These are phyloP conservation scores for Exophiala spinifera DNA, from an alignment of 2,329 filamentous ascomycete genomes.

Conservation along the genomic window DNA sequence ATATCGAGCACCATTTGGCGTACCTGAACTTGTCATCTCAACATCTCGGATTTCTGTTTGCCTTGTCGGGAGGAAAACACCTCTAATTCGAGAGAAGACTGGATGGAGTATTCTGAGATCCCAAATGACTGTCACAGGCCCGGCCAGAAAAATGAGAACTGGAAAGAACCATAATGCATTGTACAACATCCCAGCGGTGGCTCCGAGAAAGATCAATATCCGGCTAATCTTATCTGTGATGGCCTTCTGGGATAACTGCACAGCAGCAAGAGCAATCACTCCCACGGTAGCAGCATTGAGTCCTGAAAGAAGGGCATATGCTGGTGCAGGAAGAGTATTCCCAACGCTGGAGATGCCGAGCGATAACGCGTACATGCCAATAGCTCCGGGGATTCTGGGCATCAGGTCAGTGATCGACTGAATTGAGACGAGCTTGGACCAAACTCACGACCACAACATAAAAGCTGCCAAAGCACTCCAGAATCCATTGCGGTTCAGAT, in stretches of 20 bases:
- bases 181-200: constrained; percentile 64
- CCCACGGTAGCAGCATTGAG: constrained; percentile 71
- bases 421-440: neutral
- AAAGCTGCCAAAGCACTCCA: constrained; percentile 59
- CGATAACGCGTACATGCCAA: constrained; percentile 67
- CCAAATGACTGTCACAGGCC: constrained; percentile 53
- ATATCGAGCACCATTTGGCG: too few relatives aligned
- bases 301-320: constrained; percentile 68
- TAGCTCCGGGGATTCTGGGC: constrained; percentile 61
- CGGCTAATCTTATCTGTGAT: constrained; percentile 64
- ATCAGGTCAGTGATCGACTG: neutral
- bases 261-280: constrained; percentile 67
- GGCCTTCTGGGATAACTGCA: constrained; percentile 56
- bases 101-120: constrained; percentile 55
- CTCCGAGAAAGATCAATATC: constrained; percentile 62
- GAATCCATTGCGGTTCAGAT: constrained; percentile 62
- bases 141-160: constrained; percentile 57
- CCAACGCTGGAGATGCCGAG: constrained; percentile 62
- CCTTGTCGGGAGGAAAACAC: neutral
- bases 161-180: constrained; percentile 75
- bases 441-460: constrained; percentile 59
- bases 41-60: neutral
- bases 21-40: too few relatives aligned
- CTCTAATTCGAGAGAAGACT: constrained; percentile 19
- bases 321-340: constrained; percentile 57